phyloP scores from a whole-genome alignment of 495 filamentous ascomycete genomes.

The Letharia columbiana region DNA sequence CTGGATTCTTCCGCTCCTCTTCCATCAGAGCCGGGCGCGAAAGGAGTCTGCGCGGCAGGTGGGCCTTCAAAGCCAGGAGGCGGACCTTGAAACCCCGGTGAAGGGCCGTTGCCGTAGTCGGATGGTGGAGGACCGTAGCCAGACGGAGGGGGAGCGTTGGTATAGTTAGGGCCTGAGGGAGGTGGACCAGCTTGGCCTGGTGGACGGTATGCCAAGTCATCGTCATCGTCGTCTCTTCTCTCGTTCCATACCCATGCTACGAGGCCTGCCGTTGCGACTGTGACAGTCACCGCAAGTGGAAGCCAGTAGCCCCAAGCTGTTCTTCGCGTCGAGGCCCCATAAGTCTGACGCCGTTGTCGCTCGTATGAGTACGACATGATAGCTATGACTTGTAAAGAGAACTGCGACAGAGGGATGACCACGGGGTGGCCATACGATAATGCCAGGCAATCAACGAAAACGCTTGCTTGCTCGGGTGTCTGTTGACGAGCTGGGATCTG shows the following conservation, averaged over 20 bases:
- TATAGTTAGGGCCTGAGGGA: conserved; percentile 32
- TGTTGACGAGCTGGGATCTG: conserved; percentile 14
- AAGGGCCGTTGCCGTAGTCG: conserved; percentile 29
- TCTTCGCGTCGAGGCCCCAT: conserved; percentile 52
- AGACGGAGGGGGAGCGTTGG: conserved; percentile 18
- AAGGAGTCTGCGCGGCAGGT: conserved; percentile 24
- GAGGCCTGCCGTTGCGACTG: conserved; percentile 72
- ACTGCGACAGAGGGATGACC: not conserved
- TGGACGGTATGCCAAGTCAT: conserved; percentile 37
- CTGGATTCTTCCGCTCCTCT: conserved; percentile 42
- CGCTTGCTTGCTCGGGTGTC: conserved; percentile 3
- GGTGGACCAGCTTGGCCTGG: conserved; percentile 31
- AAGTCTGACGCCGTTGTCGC: conserved; percentile 48
- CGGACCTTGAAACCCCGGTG: conserved; percentile 34
- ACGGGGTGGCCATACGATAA: conserved; percentile 14
- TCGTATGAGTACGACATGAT: conserved; percentile 68
- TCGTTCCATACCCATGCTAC: conserved; percentile 93
- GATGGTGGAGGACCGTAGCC: conserved; percentile 16
- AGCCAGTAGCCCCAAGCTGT: conserved; percentile 75
- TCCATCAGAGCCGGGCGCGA: conserved; percentile 20
- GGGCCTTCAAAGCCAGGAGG: conserved; percentile 29
- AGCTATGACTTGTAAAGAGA: not conserved
- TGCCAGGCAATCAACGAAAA: not conserved
- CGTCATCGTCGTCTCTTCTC: conserved; percentile 62
- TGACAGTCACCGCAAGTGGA: conserved; percentile 73